A percentile compares a stretch with the other conserved stretches of the same genome.
phyloP scores from a whole-genome alignment of 192 early-diverging fungal genomes.

The Linnemannia exigua region DNA sequence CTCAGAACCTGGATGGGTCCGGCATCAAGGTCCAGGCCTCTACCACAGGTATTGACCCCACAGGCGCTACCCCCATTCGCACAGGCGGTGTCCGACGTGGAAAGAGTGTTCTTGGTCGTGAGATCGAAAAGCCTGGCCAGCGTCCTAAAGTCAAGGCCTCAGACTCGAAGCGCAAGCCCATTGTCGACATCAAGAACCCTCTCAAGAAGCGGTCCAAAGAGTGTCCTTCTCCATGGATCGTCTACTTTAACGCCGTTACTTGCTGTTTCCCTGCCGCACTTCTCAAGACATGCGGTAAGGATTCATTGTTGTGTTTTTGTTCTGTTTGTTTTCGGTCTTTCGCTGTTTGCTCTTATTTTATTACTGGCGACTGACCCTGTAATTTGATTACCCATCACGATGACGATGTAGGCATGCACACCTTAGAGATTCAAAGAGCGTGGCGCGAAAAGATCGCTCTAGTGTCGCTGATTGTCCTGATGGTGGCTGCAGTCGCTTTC shows the following conservation, averaged over 20 bases:
- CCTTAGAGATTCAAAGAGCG: constrained; percentile 74
- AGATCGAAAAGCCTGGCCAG: constrained; percentile 49
- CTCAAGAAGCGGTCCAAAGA: constrained; percentile 31
- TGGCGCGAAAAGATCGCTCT: constrained; percentile 96
- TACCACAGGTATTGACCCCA: constrained; percentile 38
- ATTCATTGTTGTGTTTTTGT: not conserved
- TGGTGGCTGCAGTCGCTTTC: constrained; percentile 84
- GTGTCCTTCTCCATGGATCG: constrained; percentile 57
- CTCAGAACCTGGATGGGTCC: constrained; percentile 55
- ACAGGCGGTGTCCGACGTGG: constrained; percentile 45
- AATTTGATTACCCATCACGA: constrained; percentile 4
- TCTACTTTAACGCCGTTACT: constrained; percentile 60
- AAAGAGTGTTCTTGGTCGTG: constrained; percentile 50
- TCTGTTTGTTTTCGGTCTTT: not conserved
- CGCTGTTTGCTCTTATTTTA: not conserved
- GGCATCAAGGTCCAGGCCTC: constrained; percentile 44
- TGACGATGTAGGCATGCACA: constrained; percentile 67
- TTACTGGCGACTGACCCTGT: constrained; percentile 12
- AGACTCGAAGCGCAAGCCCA: constrained; percentile 14
- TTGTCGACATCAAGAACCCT: constrained; percentile 54
- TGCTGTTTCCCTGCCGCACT: constrained; percentile 58
- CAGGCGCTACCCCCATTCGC: constrained; percentile 22
- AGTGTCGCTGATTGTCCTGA: constrained; percentile 80
- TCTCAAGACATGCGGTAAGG: constrained; percentile 55
- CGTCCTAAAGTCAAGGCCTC: constrained; percentile 54